Evolutionary conservation across 164 flowering plant genomes (phyloP), one percentile per base, ranked within the genome.

Genomic region (Protea cynaroides): DNA sequence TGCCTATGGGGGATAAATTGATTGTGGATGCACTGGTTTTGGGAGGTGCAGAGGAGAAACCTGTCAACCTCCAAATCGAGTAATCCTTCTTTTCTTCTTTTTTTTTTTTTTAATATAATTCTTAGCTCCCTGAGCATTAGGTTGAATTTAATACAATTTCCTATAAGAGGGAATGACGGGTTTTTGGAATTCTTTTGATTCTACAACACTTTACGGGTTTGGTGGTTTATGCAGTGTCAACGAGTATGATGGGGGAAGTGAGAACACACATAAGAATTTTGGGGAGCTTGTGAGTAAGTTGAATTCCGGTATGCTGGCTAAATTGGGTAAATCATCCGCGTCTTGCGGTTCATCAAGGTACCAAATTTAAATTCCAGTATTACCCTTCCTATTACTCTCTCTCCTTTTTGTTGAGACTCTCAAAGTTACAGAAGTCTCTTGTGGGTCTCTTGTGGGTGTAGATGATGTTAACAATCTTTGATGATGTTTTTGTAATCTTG

Each of bases 31-130:
- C 76, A 56, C 47, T 87, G 62, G 71, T 66, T 36, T 74, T 74
- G 21, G 83, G 81, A 1, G 58, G 14, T 50, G 37, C 75, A 1
- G 77, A 49, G 17, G 17, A 15, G 52, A 49, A 81, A 65, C 90
- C 84, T 6, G 65, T 75, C 1, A 84, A 87, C 77, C 72, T 80
- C 12, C 85, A 83, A 67, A 70, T 87, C 24, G 53, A 76, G 92
- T 85, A 70, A 18, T 74, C 5, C 5, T 29, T 29, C 5, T 29
- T 5, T 5, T 29, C 4, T 29, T 5, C 34, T 29, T 29, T 29
- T 29, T 29, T 29, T 29, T 29, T 29, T 29, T 29, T 29, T 29
- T 29, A 5, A 50, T 50, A 19, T 29, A 29, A 29, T 52, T 21
- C 12, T 21, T 6, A 56, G 10, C n/a, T 24, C 15, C 9, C 21